These are phyloP conservation scores for Ambrosia hybrid DNA, from an alignment of 140 eudicot species.

Conservation along the genomic window DNA sequence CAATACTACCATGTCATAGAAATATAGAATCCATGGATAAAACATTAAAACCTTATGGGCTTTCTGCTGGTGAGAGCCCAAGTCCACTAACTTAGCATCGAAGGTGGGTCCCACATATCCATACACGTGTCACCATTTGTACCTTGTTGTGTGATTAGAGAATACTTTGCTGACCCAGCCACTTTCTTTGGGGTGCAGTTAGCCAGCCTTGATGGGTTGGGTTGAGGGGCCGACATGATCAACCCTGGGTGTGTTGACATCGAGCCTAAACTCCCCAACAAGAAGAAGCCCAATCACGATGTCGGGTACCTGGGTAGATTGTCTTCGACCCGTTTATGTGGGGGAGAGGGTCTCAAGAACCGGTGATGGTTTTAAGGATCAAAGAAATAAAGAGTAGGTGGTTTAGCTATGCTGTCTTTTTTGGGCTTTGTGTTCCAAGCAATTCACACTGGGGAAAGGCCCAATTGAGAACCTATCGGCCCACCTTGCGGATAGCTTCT, in stretches of 20 bases:
- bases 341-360: conserved; percentile 91
- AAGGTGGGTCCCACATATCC: too few relatives aligned
- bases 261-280: conserved; percentile 66
- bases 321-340: conserved; percentile 90
- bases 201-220: conserved; percentile 89
- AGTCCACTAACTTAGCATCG: too few relatives aligned
- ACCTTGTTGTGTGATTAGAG: too few relatives aligned
- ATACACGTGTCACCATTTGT: too few relatives aligned
- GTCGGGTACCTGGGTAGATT: conserved; percentile 97
- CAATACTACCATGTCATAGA: too few relatives aligned
- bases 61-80: too few relatives aligned
- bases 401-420: conserved; percentile 88
- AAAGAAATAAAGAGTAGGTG: conserved; percentile 95
- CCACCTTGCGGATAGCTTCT: conserved; percentile 82
- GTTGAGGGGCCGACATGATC: conserved; percentile 91
- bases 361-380: conserved; percentile 84
- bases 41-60: too few relatives aligned
- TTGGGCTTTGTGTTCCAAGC: conserved; percentile 84
- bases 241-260: conserved; percentile 89
- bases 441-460: conserved; percentile 73
- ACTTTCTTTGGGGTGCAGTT: conserved; percentile 76
- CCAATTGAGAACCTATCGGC: conserved; percentile 75
- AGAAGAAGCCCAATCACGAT: conserved; percentile 66
- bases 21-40: too few relatives aligned
- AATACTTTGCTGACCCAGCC: conserved; percentile 83